phyloP scores from a whole-genome alignment of 441 rosid genomes.

The Biscutella laevigata region DNA sequence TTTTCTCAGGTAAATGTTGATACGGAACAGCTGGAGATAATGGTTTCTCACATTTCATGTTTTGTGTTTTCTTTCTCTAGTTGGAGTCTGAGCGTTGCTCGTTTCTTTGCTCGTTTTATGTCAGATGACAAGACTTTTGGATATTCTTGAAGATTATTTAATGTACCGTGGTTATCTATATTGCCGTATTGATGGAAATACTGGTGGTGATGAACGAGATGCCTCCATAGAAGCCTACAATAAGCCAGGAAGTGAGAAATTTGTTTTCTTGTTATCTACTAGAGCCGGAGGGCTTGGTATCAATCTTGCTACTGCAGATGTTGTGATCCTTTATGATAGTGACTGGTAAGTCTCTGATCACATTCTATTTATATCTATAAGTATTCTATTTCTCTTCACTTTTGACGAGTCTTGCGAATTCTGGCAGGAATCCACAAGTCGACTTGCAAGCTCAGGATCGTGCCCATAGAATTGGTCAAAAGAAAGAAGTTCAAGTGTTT shows the following conservation, averaged over 20 bases:
- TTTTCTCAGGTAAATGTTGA: conserved; percentile 76
- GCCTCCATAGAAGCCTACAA: conserved; percentile 92
- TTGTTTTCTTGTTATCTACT: conserved; percentile 92
- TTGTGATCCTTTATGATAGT: conserved; percentile 98
- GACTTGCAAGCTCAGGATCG: conserved; percentile 99
- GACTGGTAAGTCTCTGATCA: conserved; percentile 59
- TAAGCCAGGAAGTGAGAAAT: conserved; percentile 97
- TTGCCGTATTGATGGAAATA: conserved; percentile 99
- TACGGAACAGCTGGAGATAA: conserved; percentile 1
- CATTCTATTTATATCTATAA: conserved; percentile 4
- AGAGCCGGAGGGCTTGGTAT: conserved; percentile 99
- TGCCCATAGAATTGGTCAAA: conserved; percentile 99
- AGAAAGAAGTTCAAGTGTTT: conserved; percentile 99
- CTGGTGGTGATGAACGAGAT: conserved; percentile 99
- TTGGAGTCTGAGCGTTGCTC: conserved; percentile 10
- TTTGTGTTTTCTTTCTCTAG: conserved; percentile 1
- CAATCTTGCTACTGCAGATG: conserved; percentile 99
- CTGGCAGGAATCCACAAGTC: conserved; percentile 95
- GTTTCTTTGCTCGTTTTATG: conserved; percentile 8
- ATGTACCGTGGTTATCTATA: conserved; percentile 84
- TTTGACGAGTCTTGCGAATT: conserved; percentile 24
- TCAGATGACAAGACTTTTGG: conserved; percentile 98
- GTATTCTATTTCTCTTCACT: not conserved
- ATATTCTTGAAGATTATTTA: conserved; percentile 97
- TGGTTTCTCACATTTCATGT: not conserved